Conservation (phyloP, 805 yeast genomes). For the Hanseniaspora nectarophila region DNA sequence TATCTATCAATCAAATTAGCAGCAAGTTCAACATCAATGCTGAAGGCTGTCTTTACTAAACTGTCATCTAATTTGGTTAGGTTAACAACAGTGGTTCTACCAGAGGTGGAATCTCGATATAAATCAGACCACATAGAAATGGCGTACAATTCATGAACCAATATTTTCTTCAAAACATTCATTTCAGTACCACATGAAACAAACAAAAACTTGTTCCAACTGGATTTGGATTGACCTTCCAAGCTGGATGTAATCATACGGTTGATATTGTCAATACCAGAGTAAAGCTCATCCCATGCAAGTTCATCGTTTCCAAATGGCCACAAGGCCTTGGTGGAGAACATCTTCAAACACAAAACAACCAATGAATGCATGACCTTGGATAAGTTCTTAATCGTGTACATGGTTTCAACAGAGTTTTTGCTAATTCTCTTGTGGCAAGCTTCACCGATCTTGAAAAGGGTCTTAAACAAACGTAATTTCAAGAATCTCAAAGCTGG, state of each 20-base stretch:
- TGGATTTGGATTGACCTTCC: neutral
- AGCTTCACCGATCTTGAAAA: slow-evolving; percentile 2
- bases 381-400: neutral
- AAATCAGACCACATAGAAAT: slow-evolving; percentile 65
- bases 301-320: slow-evolving; percentile 79
- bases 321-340: slow-evolving; percentile 45
- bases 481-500: slow-evolving; percentile 8
- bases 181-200: slow-evolving; percentile 37
- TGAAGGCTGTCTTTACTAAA: slow-evolving; percentile 47
- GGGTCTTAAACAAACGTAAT: neutral
- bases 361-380: slow-evolving; percentile 31
- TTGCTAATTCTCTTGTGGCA: slow-evolving; percentile 6
- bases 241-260: neutral
- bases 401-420: neutral
- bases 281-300: slow-evolving; percentile 24
- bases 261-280: neutral
- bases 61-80: slow-evolving; percentile 30
- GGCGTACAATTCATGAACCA: slow-evolving; percentile 63
- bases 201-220: slow-evolving; percentile 1
- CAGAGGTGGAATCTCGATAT: slow-evolving; percentile 17
- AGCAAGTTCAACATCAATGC: slow-evolving; percentile 60
- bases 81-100: slow-evolving; percentile 21
- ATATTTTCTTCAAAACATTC: slow-evolving; percentile 45
- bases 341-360: slow-evolving; percentile 71
- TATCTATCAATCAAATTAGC: slow-evolving; percentile 54